phyloP scores from a whole-genome alignment of 257 asterid genomes.

The Jasminum sambac region DNA sequence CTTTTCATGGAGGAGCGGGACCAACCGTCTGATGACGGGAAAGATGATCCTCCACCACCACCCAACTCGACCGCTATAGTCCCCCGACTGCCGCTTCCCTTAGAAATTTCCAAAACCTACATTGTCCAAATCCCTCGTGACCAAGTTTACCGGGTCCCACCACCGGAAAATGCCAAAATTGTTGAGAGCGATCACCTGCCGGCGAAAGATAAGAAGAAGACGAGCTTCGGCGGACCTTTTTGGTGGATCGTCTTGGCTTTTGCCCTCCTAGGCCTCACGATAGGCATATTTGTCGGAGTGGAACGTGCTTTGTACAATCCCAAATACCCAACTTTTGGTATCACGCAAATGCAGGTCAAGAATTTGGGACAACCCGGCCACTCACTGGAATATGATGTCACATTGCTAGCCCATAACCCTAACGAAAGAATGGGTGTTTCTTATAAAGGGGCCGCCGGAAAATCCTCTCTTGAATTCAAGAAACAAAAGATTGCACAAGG shows the following conservation, averaged over 20 bases:
- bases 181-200: slow-evolving; percentile 36
- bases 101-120: slow-evolving; percentile 39
- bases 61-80: background rate
- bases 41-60: slow-evolving; percentile 16
- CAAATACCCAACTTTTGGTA: slow-evolving; percentile 40
- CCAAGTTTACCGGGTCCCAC: slow-evolving; percentile 77
- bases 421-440: slow-evolving; percentile 37
- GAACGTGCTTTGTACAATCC: slow-evolving; percentile 45
- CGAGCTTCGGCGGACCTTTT: slow-evolving; percentile 14
- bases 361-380: slow-evolving; percentile 5
- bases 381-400: slow-evolving; percentile 29
- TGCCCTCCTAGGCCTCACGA: slow-evolving; percentile 19
- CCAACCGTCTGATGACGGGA: slow-evolving; percentile 22
- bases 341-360: slow-evolving; percentile 31
- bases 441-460: slow-evolving; percentile 35
- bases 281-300: slow-evolving; percentile 1
- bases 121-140: slow-evolving; percentile 73
- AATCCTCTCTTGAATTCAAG: slow-evolving; percentile 33
- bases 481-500: slow-evolving; percentile 43
- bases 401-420: slow-evolving; percentile 32
- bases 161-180: slow-evolving; percentile 66
- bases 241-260: slow-evolving; percentile 25
- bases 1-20: slow-evolving; percentile 71
- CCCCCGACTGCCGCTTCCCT: slow-evolving; percentile 4
- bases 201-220: background rate